Base-by-base conservation (phyloP, 352 stramenopile species). In the Pythium folliculosum region DNA sequence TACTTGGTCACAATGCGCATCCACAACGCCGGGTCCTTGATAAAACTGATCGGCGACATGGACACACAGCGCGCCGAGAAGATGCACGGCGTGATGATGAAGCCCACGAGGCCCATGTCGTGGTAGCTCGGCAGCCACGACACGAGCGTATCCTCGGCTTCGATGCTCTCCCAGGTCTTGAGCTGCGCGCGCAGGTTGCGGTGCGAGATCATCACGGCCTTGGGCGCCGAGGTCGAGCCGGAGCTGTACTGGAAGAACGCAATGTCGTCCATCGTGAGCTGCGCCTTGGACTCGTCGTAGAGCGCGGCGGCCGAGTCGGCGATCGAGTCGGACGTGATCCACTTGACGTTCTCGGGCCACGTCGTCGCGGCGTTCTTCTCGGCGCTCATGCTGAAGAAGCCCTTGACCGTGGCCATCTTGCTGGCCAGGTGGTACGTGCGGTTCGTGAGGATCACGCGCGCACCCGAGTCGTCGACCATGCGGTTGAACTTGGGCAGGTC, bases 241-340 rank as follows among this genome's bases (percentile, higher is more conserved):
- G 81, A 91, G 43, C 80, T 91, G 71, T 95, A 95, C 70, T 95
- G 86, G 65, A 95, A 93, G 65, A 95, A 95, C 49, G 84, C 86
- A 54, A 91, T 57, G 47, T 94, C 86, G 3, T 80, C 53, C n/a
- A 80, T 55, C 0, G 69, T 81, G 14, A 89, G 56, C 21, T 71
- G 68, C 30, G 86, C 58, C 30, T 67, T 70, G 51, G 73, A 62
- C 23, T 86, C 78, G 52, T 88, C 73, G 66, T 88, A 92, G 14
- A 79, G 71, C n/a, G 52, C 56, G 12, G 73, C 72, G 17, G 81
- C 65, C 23, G 83, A 89, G 60, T 88, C 76, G 5, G 78, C 71
- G 17, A 92, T 68, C 54, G 70, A 70, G 66, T 95, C 82, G 0
- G 83, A 90, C 9, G 82, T 88, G 64, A 91, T 80, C 86, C 86